Base-by-base conservation (phyloP, 768 basidiomycete species). In the Kwoniella bestiolae region DNA sequence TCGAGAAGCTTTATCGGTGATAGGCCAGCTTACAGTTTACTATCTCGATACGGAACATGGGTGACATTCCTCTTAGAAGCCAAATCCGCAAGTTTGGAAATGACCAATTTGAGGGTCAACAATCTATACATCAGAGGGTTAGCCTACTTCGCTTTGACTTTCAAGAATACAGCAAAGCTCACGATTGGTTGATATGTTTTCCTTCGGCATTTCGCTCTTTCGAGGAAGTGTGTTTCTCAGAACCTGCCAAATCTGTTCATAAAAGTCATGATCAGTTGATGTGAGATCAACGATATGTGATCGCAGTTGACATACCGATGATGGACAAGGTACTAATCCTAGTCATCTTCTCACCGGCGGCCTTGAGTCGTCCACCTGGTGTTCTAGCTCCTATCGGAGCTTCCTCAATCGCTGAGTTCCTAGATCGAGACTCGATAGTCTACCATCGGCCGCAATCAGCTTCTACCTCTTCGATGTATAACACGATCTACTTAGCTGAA, bases 161-260 rank as follows among this genome's bases (percentile, higher is more conserved):
- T 25, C 50, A 50, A 16, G 41, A 31, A 18, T n/a, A 50, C 18
- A 2, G 9, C 28, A 70, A 6, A 51, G 50, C 50, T 61, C 47
- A 82, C 82, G 81, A 82, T 65, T 83, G 84, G 75, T 99, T 99
- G 82, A 98, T 99, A 76, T 94, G 95, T 77, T 91, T 92, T 12
- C 95, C 96, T 80, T 99, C 96, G 49, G 90, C 86, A n/a, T 93
- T 93, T 49, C 96, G 84, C 63, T 97, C 94, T 79, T 94, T 95
- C 80, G 94, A 92, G 0, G 90, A 91, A 0, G 94, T 97, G 0
- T 94, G 95, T 78, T 90, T 92, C 79, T 99, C 96, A 0, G 93
- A 95, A 3, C 96, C 96, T 55, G 96, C 96, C 11, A 99, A 84
- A 84, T 99, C 74, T 76, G 53, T 12, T 18, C 29, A 18, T 8